phyloP scores from a whole-genome alignment of 2,329 filamentous ascomycete species.

The Hymenotorrendiella dingleyae region DNA sequence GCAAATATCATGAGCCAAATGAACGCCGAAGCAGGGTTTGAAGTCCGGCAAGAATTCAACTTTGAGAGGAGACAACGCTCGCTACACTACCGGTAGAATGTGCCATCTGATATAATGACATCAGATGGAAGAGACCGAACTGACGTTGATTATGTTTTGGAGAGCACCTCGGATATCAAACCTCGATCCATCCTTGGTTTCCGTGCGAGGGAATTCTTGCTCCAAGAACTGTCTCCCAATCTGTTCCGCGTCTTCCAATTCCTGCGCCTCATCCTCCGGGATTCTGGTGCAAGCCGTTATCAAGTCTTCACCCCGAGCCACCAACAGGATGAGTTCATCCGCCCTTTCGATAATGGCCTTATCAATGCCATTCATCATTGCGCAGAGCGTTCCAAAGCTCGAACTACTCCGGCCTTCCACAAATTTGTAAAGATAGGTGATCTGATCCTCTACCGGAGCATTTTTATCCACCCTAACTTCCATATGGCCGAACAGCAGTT shows the following conservation, averaged over 20 bases:
- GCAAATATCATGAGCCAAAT: too few relatives aligned
- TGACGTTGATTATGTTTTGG: slow-evolving; percentile 21
- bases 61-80: too few relatives aligned
- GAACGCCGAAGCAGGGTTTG: too few relatives aligned
- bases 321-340: slow-evolving; percentile 62
- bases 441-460: slow-evolving; percentile 51
- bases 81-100: too few relatives aligned
- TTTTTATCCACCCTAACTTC: slow-evolving; percentile 55
- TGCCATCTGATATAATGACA: too few relatives aligned
- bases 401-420: slow-evolving; percentile 61
- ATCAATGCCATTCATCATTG: slow-evolving; percentile 79
- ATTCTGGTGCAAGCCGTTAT: slow-evolving; percentile 65
- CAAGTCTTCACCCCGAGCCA: slow-evolving; percentile 70
- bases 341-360: slow-evolving; percentile 66
- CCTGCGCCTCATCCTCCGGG: slow-evolving; percentile 54
- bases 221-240: slow-evolving; percentile 54
- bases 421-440: slow-evolving; percentile 72
- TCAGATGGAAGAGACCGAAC: slow-evolving; percentile 7
- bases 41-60: too few relatives aligned
- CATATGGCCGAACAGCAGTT: slow-evolving; percentile 64
- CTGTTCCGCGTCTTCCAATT: slow-evolving; percentile 61
- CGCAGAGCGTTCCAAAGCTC: slow-evolving; percentile 83
- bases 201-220: slow-evolving; percentile 24
- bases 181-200: slow-evolving; percentile 9
- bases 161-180: slow-evolving; percentile 26